phyloP scores from a whole-genome alignment of 352 stramenopile genomes.

The Phytophthora crassamura region DNA sequence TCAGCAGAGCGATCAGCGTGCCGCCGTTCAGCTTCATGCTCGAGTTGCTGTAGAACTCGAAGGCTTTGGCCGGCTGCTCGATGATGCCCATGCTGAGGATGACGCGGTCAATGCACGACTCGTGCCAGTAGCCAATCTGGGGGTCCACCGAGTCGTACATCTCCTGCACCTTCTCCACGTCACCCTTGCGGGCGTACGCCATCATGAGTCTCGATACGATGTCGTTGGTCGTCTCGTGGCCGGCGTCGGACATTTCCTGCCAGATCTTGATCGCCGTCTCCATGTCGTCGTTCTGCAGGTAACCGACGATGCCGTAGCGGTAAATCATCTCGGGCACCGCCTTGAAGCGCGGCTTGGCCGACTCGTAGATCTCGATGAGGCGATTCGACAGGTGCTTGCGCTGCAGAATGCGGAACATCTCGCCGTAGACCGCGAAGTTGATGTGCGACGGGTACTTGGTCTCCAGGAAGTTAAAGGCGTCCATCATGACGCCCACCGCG shows the following conservation, averaged over 20 bases:
- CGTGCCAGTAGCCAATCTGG: slow-evolving; percentile 70
- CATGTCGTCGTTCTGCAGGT: slow-evolving; percentile 58
- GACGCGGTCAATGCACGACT: slow-evolving; percentile 72
- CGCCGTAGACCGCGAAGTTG: slow-evolving; percentile 68
- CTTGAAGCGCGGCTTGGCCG: slow-evolving; percentile 48
- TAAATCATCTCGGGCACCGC: slow-evolving; percentile 73
- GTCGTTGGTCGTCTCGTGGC: slow-evolving; percentile 71
- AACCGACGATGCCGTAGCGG: slow-evolving; percentile 69
- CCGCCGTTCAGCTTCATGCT: slow-evolving; percentile 79
- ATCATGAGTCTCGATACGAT: slow-evolving; percentile 72
- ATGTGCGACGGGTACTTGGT: slow-evolving; percentile 53
- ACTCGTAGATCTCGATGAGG: slow-evolving; percentile 59
- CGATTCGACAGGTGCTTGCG: slow-evolving; percentile 45
- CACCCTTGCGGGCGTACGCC: slow-evolving; percentile 47
- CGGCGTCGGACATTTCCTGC: slow-evolving; percentile 59
- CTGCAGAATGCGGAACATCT: slow-evolving; percentile 61
- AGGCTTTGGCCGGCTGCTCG: slow-evolving; percentile 63
- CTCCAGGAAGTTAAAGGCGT: slow-evolving; percentile 57
- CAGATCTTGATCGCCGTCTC: slow-evolving; percentile 50
- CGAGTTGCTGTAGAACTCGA: slow-evolving; percentile 85
- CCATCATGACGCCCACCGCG: slow-evolving; percentile 52
- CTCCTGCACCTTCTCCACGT: slow-evolving; percentile 60
- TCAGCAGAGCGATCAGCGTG: slow-evolving; percentile 75
- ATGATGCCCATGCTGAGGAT: slow-evolving; percentile 72
- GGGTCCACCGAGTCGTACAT: slow-evolving; percentile 65